Evolutionary conservation across 495 filamentous ascomycete species (phyloP).

Genomic region (Aspergillus carlsbadensis): DNA sequence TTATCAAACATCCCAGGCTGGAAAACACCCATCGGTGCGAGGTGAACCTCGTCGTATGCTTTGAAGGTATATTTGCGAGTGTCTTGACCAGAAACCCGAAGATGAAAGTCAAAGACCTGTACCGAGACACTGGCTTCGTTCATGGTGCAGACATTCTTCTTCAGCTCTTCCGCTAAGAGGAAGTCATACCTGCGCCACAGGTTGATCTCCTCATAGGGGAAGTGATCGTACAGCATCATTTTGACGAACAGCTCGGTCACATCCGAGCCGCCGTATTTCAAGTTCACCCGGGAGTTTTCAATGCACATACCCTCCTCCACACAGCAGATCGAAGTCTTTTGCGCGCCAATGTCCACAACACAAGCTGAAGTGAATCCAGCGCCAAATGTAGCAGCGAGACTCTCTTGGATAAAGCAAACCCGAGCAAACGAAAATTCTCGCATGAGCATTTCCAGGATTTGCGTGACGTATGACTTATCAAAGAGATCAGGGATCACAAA

Average conservation of each 20-base stretch:
- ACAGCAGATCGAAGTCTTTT: constrained; percentile 97
- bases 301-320: constrained; percentile 95
- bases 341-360: constrained; percentile 93
- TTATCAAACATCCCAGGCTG: constrained; percentile 85
- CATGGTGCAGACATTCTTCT: constrained; percentile 85
- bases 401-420: constrained; percentile 93
- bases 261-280: constrained; percentile 90
- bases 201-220: constrained; percentile 93
- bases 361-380: constrained; percentile 90
- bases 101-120: constrained; percentile 79
- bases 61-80: constrained; percentile 92
- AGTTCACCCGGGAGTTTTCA: constrained; percentile 87
- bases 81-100: constrained; percentile 82
- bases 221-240: constrained; percentile 94
- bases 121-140: constrained; percentile 80
- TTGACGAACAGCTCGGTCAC: constrained; percentile 92
- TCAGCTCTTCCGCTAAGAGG: constrained; percentile 89
- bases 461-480: constrained; percentile 87
- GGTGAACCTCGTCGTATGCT: constrained; percentile 87
- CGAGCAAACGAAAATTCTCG: constrained; percentile 83
- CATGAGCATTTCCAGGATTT: constrained; percentile 77
- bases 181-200: constrained; percentile 88
- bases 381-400: constrained; percentile 91
- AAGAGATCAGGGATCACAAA: constrained; percentile 96
- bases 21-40: constrained; percentile 89